phyloP scores from a whole-genome alignment of 306 rosid species.

The Rosa persica region DNA sequence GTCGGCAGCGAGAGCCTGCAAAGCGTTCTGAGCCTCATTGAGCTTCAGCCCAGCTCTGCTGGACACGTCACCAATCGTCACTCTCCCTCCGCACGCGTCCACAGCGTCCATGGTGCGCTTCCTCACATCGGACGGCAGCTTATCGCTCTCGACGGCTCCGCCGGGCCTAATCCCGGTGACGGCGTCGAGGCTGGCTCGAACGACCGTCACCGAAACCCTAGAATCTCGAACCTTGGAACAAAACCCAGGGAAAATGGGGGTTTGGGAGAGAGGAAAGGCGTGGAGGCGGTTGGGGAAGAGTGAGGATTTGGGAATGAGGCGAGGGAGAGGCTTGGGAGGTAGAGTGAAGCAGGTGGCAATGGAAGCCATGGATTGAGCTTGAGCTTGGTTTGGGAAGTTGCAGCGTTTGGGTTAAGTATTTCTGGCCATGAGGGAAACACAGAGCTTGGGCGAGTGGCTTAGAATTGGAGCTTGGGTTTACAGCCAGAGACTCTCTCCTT shows the following conservation, averaged over 20 bases:
- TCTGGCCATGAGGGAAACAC: constrained; percentile 9
- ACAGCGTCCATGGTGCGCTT: constrained; percentile 95
- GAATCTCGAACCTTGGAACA: constrained; percentile 28
- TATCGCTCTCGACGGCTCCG: constrained; percentile 70
- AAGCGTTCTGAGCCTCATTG: constrained; percentile 82
- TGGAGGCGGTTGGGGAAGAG: background rate
- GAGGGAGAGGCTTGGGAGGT: background rate
- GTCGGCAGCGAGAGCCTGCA: constrained; percentile 95
- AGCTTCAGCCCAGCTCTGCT: constrained; percentile 82
- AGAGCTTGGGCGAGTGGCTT: background rate
- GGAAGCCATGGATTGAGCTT: constrained; percentile 50
- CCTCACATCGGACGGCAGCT: constrained; percentile 72
- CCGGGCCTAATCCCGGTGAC: constrained; percentile 60
- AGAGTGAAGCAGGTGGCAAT: constrained; percentile 63
- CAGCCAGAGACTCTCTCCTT: background rate
- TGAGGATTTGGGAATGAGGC: constrained; percentile 32
- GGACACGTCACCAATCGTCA: constrained; percentile 86
- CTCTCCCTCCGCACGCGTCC: constrained; percentile 77
- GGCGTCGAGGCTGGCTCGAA: constrained; percentile 33
- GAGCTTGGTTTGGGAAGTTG: background rate
- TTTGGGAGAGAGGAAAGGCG: constrained; percentile 29
- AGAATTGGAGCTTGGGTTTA: background rate
- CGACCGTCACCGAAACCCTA: constrained; percentile 28
- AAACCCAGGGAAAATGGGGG: constrained; percentile 19
- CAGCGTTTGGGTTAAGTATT: background rate